Evolutionary conservation across 75 land plant genomes (phyloP).

Genomic region (Sequoia sempervirens): DNA sequence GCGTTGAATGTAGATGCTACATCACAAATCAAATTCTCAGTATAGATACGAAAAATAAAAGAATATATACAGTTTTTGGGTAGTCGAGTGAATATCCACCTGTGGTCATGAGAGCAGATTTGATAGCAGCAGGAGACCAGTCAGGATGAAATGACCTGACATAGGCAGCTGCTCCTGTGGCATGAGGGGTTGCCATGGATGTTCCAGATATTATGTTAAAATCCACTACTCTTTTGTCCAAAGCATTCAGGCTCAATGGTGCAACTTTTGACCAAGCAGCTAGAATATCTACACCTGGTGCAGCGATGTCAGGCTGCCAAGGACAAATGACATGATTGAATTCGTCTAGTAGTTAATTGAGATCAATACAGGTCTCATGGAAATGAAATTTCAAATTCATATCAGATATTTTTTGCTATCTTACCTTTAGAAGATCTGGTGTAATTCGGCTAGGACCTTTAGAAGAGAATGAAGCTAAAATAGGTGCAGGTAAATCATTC

Average conservation of each 20-base stretch:
- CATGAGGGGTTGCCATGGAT: slow-evolving; percentile 11
- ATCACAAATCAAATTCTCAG: neutral
- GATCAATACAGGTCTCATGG: neutral
- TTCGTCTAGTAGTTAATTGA: no score
- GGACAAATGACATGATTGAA: neutral
- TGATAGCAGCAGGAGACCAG: slow-evolving; percentile 25
- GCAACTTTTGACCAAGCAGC: slow-evolving; percentile 9
- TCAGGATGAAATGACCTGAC: slow-evolving; percentile 8
- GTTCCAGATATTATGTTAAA: slow-evolving; percentile 13
- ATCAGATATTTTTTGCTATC: neutral
- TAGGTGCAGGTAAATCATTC: slow-evolving; percentile 5
- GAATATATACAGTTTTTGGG: neutral
- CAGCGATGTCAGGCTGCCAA: neutral
- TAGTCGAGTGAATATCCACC: neutral
- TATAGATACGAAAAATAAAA: neutral
- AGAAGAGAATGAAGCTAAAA: slow-evolving; percentile 10
- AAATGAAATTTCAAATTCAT: neutral
- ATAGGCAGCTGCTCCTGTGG: neutral
- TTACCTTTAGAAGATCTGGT: neutral
- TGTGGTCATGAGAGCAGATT: slow-evolving; percentile 12
- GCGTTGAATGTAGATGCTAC: neutral
- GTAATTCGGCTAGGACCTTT: slow-evolving; percentile 2
- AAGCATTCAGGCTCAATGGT: neutral
- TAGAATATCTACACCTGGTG: slow-evolving; percentile 7
- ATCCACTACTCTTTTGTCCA: neutral